These are phyloP conservation scores for Melastoma candidum DNA, from an alignment of 441 rosid genomes.

Conservation along the genomic window DNA sequence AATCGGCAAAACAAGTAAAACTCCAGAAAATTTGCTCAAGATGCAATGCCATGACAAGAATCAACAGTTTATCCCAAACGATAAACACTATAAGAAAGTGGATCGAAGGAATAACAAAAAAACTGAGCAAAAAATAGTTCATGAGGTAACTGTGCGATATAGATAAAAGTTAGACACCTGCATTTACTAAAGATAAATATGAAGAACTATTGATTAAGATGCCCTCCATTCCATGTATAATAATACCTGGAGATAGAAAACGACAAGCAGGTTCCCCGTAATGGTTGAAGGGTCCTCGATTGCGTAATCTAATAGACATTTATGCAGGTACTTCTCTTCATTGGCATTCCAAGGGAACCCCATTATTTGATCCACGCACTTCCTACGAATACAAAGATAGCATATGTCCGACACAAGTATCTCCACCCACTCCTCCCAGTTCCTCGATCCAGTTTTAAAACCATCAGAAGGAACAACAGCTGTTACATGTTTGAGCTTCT, in stretches of 20 bases:
- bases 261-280: slow-evolving; percentile 73
- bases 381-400: slow-evolving; percentile 78
- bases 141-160: no score
- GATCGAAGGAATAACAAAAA: no score
- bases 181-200: neutral
- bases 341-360: slow-evolving; percentile 85
- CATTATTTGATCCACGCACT: slow-evolving; percentile 72
- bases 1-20: neutral
- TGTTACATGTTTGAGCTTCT: slow-evolving; percentile 35
- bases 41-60: no score
- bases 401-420: slow-evolving; percentile 74
- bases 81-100: no score
- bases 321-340: slow-evolving; percentile 72
- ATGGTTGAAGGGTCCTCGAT: slow-evolving; percentile 56
- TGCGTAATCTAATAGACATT: slow-evolving; percentile 73
- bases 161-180: neutral
- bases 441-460: slow-evolving; percentile 29
- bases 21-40: no score
- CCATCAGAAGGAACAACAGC: slow-evolving; percentile 25
- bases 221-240: neutral
- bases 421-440: slow-evolving; percentile 72
- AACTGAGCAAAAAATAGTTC: no score
- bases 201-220: neutral
- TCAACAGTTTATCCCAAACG: no score
- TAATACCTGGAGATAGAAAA: slow-evolving; percentile 81